Conservation (phyloP, 2,329 filamentous ascomycete genomes). For the Xylaria sp. region DNA sequence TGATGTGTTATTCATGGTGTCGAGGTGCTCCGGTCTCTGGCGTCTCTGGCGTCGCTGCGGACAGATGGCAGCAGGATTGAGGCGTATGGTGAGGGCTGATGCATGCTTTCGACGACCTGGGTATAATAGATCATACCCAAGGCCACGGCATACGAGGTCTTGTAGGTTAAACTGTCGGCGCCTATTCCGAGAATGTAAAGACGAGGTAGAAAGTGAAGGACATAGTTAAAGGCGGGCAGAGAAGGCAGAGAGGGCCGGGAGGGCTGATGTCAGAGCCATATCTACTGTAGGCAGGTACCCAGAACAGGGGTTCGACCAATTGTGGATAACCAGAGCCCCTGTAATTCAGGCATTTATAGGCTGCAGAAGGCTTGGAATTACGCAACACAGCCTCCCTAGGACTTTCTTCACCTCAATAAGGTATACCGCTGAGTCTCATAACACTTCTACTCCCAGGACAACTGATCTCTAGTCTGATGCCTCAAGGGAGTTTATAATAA, state of each 20-base stretch:
- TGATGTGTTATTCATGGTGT: slow-evolving; percentile 55
- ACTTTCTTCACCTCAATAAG: too few species aligned
- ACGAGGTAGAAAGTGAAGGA: neutral
- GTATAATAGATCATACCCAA: neutral
- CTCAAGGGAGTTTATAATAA: neutral
- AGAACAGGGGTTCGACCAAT: slow-evolving; percentile 16
- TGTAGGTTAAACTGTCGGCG: neutral
- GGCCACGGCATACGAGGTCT: neutral
- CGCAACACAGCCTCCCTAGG: neutral
- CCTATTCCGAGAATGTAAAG: slow-evolving; percentile 6
- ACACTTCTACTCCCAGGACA: neutral
- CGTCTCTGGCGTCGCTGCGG: slow-evolving; percentile 13
- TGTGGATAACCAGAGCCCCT: neutral
- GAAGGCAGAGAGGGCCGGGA: slow-evolving; percentile 3
- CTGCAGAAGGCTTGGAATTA: slow-evolving; percentile 10
- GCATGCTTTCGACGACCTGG: slow-evolving; percentile 25
- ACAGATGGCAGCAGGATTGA: slow-evolving; percentile 27
- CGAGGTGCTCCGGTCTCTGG: too few species aligned
- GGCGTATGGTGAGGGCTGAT: slow-evolving; percentile 26
- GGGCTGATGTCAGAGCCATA: slow-evolving; percentile 19
- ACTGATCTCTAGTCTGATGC: neutral
- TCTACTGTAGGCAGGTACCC: slow-evolving; percentile 2
- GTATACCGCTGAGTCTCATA: too few species aligned
- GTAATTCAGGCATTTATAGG: neutral
- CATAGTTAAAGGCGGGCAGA: neutral